Base-by-base conservation (phyloP, 192 early-diverging fungal genomes). In the Backusella australiensis region DNA sequence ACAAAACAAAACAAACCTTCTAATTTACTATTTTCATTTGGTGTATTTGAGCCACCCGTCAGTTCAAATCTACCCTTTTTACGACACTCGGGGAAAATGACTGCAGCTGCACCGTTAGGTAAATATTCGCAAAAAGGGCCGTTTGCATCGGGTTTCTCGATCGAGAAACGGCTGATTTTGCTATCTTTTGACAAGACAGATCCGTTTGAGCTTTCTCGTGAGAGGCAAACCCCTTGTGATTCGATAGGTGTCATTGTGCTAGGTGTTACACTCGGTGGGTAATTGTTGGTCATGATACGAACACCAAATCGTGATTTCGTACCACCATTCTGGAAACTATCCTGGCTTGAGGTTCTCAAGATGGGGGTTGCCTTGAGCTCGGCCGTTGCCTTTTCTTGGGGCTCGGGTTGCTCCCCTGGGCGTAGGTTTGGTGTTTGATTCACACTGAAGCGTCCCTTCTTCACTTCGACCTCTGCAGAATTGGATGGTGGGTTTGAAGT, bases 361-460 rank as follows among this genome's bases (percentile, higher is more conserved):
- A 71, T 71, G 9, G 39, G 70, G 3, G 14, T 71, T 14, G 70
- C 15, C 49, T 26, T 71, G 21, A 49, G 19, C 34, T 71, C 70
- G 4, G 11, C 5, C 15, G 44, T 26, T 32, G 15, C 9, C 23
- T 71, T 71, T 23, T 46, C 44, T 23, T 23, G 19, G 21, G 34
- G 68, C 12, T 69, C 35, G 23, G 21, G 15, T 36, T 69, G 65
- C 44, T 75, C 67, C 34, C 42, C 67, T 3, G 75, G 68, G 1
- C 67, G 53, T 29, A 63, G 12, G 23, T 26, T 63, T 11, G 56
- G 26, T 6, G 77, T 69, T 34, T 73, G 73, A 29, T 78, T 78
- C 49, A 94, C 90, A 80, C 90, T 92, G 70, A 94, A 94, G 26
- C 93, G 84, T n/a, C 93, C 93, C 67, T 92, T 94, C 68, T 65